phyloP scores from a whole-genome alignment of 1,139 yeast genomes.

The Lodderomyces metapsilosis region DNA sequence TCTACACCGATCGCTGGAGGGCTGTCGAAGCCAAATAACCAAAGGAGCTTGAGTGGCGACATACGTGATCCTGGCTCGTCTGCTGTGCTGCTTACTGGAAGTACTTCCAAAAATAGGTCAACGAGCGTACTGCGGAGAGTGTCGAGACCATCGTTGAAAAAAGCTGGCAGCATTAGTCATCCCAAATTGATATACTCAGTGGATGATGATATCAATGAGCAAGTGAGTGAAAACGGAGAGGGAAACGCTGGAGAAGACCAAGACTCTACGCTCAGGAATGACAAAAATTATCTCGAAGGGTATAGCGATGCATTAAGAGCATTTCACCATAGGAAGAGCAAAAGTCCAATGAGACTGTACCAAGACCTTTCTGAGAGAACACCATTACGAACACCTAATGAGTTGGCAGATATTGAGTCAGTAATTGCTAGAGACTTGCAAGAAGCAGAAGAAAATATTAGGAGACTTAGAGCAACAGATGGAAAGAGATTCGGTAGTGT shows the following conservation, averaged over 20 bases:
- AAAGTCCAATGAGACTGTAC: conserved; percentile 5
- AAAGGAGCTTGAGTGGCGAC: neutral
- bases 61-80: conserved; percentile 2
- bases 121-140: conserved; percentile 11
- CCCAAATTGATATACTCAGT: conserved; percentile 57
- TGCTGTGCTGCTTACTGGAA: conserved; percentile 3
- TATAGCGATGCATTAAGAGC: conserved; percentile 65
- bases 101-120: conserved; percentile 11
- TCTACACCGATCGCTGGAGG: conserved; percentile 3
- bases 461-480: conserved; percentile 18
- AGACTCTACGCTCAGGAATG: conserved; percentile 23
- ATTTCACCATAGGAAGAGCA: conserved; percentile 24
- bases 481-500: conserved; percentile 4
- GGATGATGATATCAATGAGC: conserved; percentile 62
- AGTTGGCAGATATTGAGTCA: conserved; percentile 14
- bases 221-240: conserved; percentile 51
- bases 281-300: conserved; percentile 68
- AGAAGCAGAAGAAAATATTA: conserved; percentile 22
- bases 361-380: conserved; percentile 3
- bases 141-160: conserved; percentile 24
- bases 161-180: conserved; percentile 23
- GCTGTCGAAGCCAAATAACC: neutral
- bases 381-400: neutral
- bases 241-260: conserved; percentile 24
- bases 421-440: conserved; percentile 18